phyloP scores from a whole-genome alignment of 2,329 filamentous ascomycete species.

The Thielaviopsis ethacetica region DNA sequence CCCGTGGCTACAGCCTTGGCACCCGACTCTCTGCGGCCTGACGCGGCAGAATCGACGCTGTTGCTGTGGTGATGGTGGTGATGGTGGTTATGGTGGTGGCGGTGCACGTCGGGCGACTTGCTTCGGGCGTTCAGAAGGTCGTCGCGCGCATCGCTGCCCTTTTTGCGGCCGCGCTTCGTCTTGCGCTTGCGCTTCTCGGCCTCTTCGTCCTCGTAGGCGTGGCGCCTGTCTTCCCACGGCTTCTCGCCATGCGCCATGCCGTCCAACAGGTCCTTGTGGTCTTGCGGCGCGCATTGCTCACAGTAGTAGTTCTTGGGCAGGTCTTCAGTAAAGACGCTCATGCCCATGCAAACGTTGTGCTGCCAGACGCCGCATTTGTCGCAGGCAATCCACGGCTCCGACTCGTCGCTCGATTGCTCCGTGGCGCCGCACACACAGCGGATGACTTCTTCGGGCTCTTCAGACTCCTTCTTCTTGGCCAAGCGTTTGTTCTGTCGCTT shows the following conservation, averaged over 20 bases:
- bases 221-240: constrained; percentile 63
- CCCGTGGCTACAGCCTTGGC: constrained; percentile 23
- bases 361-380: constrained; percentile 90
- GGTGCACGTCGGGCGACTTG: constrained; percentile 12
- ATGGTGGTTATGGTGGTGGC: constrained; percentile 10
- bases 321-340: constrained; percentile 62
- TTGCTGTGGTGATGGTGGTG: constrained; percentile 3
- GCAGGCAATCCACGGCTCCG: constrained; percentile 89
- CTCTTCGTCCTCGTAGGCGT: constrained; percentile 44
- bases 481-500: constrained; percentile 35
- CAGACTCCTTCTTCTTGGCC: constrained; percentile 36
- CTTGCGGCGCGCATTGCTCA: constrained; percentile 70
- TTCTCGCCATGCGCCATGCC: constrained; percentile 67
- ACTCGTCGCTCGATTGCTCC: constrained; percentile 69
- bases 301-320: constrained; percentile 79
- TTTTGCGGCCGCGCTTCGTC: constrained; percentile 47
- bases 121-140: constrained; percentile 14
- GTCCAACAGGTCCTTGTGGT: constrained; percentile 66
- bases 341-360: constrained; percentile 88
- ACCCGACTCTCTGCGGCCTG: constrained; percentile 30
- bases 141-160: constrained; percentile 46
- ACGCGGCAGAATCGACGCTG: constrained; percentile 19
- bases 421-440: constrained; percentile 86
- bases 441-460: constrained; percentile 52
- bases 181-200: constrained; percentile 39